Percentiles rank a stretch among this genome's conserved stretches.
These are phyloP conservation scores for Ormosia emarginata DNA, from an alignment of 306 rosid species.

Conservation along the genomic window DNA sequence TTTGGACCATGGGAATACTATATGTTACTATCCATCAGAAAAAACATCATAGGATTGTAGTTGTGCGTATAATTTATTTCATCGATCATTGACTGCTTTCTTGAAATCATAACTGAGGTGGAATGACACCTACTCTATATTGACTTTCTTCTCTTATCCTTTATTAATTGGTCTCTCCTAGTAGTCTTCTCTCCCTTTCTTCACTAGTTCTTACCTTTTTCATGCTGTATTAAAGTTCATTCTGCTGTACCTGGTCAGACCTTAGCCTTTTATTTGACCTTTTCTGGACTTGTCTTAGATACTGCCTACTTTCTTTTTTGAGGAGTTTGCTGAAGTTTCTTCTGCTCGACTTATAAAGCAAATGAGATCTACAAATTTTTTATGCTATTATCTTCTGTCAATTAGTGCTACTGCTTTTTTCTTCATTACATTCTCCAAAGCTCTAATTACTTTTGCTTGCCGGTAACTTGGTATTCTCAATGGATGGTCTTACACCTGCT, in stretches of 20 bases:
- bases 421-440: background rate
- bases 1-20: background rate
- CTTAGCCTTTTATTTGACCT: no score
- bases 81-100: background rate
- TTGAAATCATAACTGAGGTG: background rate
- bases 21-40: background rate
- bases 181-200: background rate
- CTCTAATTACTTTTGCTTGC: background rate
- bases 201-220: background rate
- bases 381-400: background rate
- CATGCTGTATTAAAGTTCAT: background rate
- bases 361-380: background rate
- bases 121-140: background rate
- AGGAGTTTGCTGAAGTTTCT: background rate
- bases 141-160: background rate
- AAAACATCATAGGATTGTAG: background rate
- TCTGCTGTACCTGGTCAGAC: background rate
- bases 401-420: background rate
- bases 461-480: background rate
- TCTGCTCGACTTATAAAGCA: background rate
- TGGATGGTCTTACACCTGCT: background rate
- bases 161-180: background rate
- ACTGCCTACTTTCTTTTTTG: background rate
- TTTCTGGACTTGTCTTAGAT: no score
- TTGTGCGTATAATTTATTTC: background rate